Evolutionary conservation across 2,329 filamentous ascomycete species (phyloP).

Genomic region (Fusarium falciforme): DNA sequence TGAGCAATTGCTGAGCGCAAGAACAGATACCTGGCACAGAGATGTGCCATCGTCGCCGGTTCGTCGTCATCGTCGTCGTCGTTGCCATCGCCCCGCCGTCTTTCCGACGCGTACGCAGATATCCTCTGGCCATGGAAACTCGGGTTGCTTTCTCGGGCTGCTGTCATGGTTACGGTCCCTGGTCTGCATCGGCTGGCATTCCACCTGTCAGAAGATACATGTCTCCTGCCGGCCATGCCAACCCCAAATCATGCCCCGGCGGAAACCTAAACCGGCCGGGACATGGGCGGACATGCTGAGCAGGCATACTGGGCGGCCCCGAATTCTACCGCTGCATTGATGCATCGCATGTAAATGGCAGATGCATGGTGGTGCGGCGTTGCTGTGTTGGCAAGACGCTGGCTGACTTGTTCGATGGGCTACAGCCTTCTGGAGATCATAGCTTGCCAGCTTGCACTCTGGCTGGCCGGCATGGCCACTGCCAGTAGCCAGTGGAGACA

Average conservation of each 20-base stretch:
- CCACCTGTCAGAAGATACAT: not conserved
- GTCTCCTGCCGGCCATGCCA: conserved; percentile 3
- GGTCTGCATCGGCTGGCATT: not conserved
- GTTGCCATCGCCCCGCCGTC: not conserved
- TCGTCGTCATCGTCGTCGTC: not conserved
- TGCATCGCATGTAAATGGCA: conserved; percentile 14
- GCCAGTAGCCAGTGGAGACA: conserved; percentile 14
- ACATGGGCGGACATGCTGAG: conserved; percentile 6
- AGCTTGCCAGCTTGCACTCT: conserved; percentile 12
- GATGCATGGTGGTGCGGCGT: conserved; percentile 19
- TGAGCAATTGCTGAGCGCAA: not conserved
- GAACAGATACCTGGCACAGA: not conserved
- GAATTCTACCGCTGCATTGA: conserved; percentile 30
- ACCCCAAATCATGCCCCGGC: conserved; percentile 15
- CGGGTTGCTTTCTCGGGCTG: not conserved
- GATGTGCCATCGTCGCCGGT: not conserved
- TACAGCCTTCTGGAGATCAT: conserved; percentile 10
- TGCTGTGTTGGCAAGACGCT: conserved; percentile 35
- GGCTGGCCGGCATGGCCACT: conserved; percentile 1
- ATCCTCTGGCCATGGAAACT: not conserved
- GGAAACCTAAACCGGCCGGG: conserved; percentile 14
- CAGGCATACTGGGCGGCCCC: conserved; percentile 16
- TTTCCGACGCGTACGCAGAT: not conserved
- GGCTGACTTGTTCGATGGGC: conserved; percentile 29
- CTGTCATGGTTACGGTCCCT: not conserved